phyloP scores from a whole-genome alignment of 495 filamentous ascomycete genomes.

The Bacidia gigantensis region DNA sequence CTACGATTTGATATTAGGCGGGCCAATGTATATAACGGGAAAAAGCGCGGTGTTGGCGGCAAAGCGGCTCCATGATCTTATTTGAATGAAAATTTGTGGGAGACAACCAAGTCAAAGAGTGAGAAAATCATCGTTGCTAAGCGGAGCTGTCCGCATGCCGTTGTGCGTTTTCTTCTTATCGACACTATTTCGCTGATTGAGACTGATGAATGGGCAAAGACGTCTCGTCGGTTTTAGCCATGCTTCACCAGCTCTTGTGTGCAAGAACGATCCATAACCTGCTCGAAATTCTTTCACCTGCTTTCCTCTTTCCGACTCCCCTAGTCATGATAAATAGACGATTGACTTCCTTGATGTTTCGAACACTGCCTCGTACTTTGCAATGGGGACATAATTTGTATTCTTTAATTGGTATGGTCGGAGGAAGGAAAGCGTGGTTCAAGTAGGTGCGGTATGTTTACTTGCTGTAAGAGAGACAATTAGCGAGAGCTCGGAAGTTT shows the following conservation, averaged over 20 bases:
- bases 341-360: no score
- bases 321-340: no score
- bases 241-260: neutral
- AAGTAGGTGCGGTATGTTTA: conserved; percentile 18
- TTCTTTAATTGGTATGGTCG: no score
- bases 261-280: neutral
- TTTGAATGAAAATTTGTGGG: no score
- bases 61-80: no score
- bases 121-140: neutral
- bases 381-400: no score
- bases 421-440: conserved; percentile 12
- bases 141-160: neutral
- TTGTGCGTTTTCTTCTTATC: no score
- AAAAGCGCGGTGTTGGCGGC: conserved; percentile 17
- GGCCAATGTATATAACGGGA: neutral
- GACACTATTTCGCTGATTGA: no score
- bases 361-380: no score
- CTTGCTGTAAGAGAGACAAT: conserved; percentile 20
- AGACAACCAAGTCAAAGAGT: no score
- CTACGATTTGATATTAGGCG: neutral
- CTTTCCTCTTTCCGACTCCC: neutral
- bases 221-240: neutral
- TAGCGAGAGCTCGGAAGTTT: no score
- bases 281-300: neutral
- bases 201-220: neutral